These are phyloP conservation scores for Corynespora cassiicola DNA, from an alignment of 2,329 filamentous ascomycete genomes.

Conservation along the genomic window DNA sequence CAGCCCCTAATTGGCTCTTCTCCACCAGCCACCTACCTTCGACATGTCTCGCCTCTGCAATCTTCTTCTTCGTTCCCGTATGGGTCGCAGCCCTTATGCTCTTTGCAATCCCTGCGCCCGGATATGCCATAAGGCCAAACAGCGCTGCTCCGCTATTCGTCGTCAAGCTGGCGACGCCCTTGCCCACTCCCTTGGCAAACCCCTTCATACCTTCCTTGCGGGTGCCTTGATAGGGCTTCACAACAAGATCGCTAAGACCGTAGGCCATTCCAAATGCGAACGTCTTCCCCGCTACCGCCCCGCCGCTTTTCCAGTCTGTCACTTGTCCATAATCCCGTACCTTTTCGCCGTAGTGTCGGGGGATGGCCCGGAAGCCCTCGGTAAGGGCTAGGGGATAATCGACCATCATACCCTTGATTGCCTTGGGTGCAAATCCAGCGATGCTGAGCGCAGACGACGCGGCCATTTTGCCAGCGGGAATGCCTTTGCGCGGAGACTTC, in stretches of 20 bases:
- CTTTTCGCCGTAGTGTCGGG: constrained; percentile 79
- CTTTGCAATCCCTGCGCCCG: constrained; percentile 60
- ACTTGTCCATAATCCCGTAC: constrained; percentile 76
- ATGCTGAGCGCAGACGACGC: constrained; percentile 15
- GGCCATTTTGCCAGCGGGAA: constrained; percentile 9
- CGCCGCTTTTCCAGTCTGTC: constrained; percentile 72
- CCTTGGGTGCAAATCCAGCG: constrained; percentile 15
- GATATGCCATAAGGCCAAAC: constrained; percentile 28
- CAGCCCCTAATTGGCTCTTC: background rate
- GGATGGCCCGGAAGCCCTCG: constrained; percentile 83
- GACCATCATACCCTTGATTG: constrained; percentile 49
- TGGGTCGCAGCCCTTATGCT: constrained; percentile 10
- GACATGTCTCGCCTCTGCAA: constrained; percentile 8
- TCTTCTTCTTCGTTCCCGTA: constrained; percentile 9
- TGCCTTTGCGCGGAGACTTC: constrained; percentile 5
- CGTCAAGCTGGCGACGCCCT: constrained; percentile 27
- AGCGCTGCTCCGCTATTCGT: constrained; percentile 21
- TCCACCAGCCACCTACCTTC: constrained; percentile 14
- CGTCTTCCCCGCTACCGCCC: constrained; percentile 75
- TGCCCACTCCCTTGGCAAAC: constrained; percentile 50
- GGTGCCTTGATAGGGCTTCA: constrained; percentile 72
- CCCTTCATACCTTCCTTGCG: constrained; percentile 68
- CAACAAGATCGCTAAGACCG: constrained; percentile 77
- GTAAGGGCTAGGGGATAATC: constrained; percentile 80
- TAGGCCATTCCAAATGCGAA: constrained; percentile 77